Base-by-base conservation (phyloP, 768 basidiomycete species). In the Nidularia pulvinata region DNA sequence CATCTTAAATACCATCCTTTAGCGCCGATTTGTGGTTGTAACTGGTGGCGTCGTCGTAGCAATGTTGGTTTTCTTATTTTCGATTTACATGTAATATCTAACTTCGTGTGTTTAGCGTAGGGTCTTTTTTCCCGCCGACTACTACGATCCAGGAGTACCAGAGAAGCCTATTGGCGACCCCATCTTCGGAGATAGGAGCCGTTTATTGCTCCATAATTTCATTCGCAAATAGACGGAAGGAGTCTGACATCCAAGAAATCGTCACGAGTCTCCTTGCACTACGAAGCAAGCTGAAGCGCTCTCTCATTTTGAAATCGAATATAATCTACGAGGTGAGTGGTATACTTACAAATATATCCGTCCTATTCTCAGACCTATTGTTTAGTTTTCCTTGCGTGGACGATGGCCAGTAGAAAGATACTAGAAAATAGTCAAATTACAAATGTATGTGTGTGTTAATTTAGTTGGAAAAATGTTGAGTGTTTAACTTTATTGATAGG, bases 331-430 rank as follows among this genome's bases (percentile, higher is more conserved):
- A 90, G 78, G 88, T 86, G 33, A 7, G 74, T 53, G 22, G 30
- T 32, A 46, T 52, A 34, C 32, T 7, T 52, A 19, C 19, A 19
- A 19, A 19, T 19, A 19, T 37, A 25, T 30, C n/a, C 10, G 14
- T 42, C 1, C 9, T 16, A 1, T 35, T 11, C 49, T 57, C 42
- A 33, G 55, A 25, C 36, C 50, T 16, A 7, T 48, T 5, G 30
- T 50, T 6, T 33, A 93, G 86, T 84, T 91, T 64, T 92, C 91
- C 0, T 67, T 93, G 25, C 69, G 83, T 49, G 92, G 92, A 0
- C 72, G 77, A 58, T 94, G 91, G 92, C 93, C 93, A 1, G 81
- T 81, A n/a, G 71, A 88, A 53, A 71, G 92, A 55, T 93, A 93
- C 64, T 82, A 86, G 37, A 81, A 73, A 39, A 79, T 91, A 34